phyloP scores from a whole-genome alignment of 2,329 filamentous ascomycete species.

The Paraconiothyrium sp. region DNA sequence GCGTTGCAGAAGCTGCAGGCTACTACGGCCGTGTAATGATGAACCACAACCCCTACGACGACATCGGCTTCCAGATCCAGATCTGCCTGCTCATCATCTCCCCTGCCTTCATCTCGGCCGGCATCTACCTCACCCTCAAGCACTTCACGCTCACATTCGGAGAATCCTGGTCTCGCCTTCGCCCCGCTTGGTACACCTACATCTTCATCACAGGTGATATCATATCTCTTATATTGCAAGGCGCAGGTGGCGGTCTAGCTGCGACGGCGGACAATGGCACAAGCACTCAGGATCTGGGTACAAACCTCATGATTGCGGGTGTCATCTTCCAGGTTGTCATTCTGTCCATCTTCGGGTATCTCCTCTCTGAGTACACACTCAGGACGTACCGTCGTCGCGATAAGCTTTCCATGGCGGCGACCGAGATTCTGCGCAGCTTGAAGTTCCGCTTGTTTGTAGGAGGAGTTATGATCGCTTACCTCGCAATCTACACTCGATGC shows the following conservation, averaged over 20 bases:
- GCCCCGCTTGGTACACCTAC: conserved; percentile 60
- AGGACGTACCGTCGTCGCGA: conserved; percentile 41
- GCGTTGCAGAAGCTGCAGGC: conserved; percentile 63
- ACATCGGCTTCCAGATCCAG: conserved; percentile 61
- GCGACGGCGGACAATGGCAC: conserved; percentile 57
- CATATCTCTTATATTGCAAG: conserved; percentile 67
- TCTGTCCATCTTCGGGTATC: conserved; percentile 57
- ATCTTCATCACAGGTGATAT: conserved; percentile 70
- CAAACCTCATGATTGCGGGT: conserved; percentile 67
- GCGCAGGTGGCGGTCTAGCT: conserved; percentile 66
- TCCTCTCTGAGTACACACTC: conserved; percentile 51
- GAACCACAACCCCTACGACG: conserved; percentile 62
- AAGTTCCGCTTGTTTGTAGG: conserved; percentile 44
- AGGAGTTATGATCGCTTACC: conserved; percentile 52
- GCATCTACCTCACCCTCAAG: conserved; percentile 66
- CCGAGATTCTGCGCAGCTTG: conserved; percentile 31
- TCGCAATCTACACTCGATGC: conserved; percentile 59
- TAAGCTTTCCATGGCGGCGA: conserved; percentile 31
- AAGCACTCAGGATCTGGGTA: conserved; percentile 56
- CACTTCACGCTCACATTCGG: conserved; percentile 67
- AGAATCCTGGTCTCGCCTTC: conserved; percentile 39
- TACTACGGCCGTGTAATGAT: conserved; percentile 66
- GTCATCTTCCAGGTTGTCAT: conserved; percentile 66
- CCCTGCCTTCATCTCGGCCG: conserved; percentile 65
- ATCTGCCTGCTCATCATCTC: conserved; percentile 66